Conservation (phyloP, 345 rosid species). For the Eutrema japonicum region DNA sequence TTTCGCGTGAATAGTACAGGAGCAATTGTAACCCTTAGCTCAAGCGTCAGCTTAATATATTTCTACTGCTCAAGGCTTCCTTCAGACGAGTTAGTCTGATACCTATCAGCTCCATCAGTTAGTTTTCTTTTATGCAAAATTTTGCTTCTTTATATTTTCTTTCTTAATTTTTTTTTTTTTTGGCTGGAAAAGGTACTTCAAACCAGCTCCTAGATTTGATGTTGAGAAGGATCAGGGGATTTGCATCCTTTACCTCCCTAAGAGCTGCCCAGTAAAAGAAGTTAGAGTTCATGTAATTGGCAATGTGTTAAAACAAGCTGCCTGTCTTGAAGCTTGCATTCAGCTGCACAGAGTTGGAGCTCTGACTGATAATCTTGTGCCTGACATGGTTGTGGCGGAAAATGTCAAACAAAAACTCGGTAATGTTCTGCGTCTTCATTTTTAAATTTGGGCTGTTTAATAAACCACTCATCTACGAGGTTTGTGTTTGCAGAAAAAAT, state of each 20-base stretch:
- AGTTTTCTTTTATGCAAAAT: background rate
- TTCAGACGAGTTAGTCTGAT: conserved; percentile 71
- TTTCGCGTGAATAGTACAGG: conserved; percentile 66
- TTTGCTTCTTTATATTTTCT: background rate
- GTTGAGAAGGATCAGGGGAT: conserved; percentile 49
- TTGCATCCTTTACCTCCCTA: conserved; percentile 71
- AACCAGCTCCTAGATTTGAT: conserved; percentile 67
- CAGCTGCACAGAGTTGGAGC: conserved; percentile 69
- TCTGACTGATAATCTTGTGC: conserved; percentile 82
- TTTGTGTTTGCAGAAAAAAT: conserved; percentile 51
- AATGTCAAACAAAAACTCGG: conserved; percentile 44
- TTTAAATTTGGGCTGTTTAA: background rate
- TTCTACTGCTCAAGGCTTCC: conserved; percentile 91
- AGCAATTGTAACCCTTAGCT: conserved; percentile 60
- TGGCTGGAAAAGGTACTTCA: conserved; percentile 65
- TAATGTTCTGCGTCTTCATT: conserved; percentile 43
- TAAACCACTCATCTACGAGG: conserved; percentile 9
- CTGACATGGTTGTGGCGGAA: conserved; percentile 69
- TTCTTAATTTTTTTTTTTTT: background rate
- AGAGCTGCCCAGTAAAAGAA: conserved; percentile 61
- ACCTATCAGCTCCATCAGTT: conserved; percentile 20
- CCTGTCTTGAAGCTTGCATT: conserved; percentile 87
- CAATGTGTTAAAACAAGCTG: conserved; percentile 60
- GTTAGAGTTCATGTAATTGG: conserved; percentile 49
- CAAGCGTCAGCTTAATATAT: conserved; percentile 67